A percentile compares a stretch with the other conserved stretches of the same genome.
These are phyloP conservation scores for Carpinus fangiana DNA, from an alignment of 306 rosid genomes.

Conservation along the genomic window DNA sequence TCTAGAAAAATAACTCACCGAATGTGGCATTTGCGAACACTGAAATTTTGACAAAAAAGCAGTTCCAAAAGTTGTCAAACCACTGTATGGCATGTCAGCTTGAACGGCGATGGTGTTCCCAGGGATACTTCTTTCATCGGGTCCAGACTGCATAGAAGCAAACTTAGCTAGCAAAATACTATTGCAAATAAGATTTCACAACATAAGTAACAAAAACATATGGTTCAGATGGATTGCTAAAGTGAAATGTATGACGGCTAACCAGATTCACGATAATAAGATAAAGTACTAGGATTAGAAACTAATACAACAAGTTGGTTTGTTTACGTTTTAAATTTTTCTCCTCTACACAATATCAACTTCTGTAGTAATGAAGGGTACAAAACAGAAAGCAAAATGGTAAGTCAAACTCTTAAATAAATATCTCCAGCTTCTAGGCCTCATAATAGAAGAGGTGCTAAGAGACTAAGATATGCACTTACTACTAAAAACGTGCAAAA, in stretches of 20 bases:
- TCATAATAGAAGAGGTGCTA: neutral
- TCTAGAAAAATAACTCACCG: conserved; percentile 52
- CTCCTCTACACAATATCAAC: neutral
- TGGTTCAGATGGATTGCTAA: neutral
- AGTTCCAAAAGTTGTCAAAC: conserved; percentile 85
- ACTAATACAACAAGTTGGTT: neutral
- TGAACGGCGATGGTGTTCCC: conserved; percentile 96
- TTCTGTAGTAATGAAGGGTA: neutral
- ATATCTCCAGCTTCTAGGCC: neutral
- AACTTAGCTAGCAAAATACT: neutral
- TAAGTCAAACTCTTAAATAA: neutral
- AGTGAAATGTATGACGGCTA: neutral
- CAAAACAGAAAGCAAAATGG: neutral
- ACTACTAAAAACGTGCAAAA: neutral
- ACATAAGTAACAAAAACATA: neutral
- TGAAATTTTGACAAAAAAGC: conserved; percentile 90
- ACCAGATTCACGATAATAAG: neutral
- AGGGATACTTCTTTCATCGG: conserved; percentile 96
- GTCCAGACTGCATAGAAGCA: conserved; percentile 60
- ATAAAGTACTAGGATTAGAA: neutral
- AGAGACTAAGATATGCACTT: neutral
- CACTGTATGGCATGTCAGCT: conserved; percentile 94
- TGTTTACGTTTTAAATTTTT: neutral
- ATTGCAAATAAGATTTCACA: neutral
- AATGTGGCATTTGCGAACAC: conserved; percentile 97